Evolutionary conservation across 306 rosid genomes (phyloP), one percentile per base, ranked within the genome.

Genomic region (Prunus armeniaca): DNA sequence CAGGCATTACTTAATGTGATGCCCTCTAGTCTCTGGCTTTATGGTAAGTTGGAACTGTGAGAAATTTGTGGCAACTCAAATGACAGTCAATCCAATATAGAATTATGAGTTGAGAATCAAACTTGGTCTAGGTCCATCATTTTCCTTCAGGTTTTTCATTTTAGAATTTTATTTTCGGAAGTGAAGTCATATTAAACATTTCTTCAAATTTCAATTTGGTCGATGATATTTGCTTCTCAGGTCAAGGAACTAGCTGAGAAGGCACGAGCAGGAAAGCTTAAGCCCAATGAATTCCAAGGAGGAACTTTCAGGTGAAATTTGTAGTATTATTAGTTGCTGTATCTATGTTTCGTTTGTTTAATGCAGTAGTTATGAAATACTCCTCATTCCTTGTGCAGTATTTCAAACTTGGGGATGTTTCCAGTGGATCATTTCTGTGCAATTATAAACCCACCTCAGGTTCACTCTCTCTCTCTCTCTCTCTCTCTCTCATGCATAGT

Each of bases 391-490:
- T 79, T 73, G 8, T 89, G 87, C 99, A 95, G 99, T 91, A 95
- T 95, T 86, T 95, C 99, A 86, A 95, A 95, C 82, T 86, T 95
- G 75, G 99, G 99, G 83, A 95, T 95, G 97, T 95, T 88, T 88
- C 99, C 99, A 0, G 99, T 95, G 83, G 99, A 95, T 75, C 65
- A 82, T 17, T 95, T 95, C 79, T 95, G 93, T 86, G 99, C 99
- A 46, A 95, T 95, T 79, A 95, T 95, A 86, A 95, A 95, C 79
- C 97, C 97, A 34, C 99, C 97, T 51, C 99, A 94, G 97, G 98
- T 90, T 80, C 79, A 67, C 50, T 80, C 38, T 32, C 38, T 5
- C 38, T 34, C 28, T 45, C 38, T 5, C 38, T 34, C 28, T 45
- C 3, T 24, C 25, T 41, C 38, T 14, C 43, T 38, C 43, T 38